phyloP scores from a whole-genome alignment of 1,139 yeast genomes.

The Geotrichum klebahnii region DNA sequence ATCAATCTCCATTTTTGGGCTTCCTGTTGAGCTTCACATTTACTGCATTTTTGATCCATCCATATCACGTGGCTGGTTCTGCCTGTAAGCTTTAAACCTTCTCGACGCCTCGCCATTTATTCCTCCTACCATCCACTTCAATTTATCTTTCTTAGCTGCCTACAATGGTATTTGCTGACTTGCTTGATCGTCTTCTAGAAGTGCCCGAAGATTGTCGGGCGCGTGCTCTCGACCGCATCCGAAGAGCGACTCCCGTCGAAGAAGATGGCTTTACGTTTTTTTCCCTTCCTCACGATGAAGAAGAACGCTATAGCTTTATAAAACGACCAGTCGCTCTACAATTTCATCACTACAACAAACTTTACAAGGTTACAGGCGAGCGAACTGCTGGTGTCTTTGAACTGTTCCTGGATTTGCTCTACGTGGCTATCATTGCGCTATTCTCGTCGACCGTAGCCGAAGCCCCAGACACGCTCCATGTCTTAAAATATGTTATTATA shows the following conservation, averaged over 20 bases:
- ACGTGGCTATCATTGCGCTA: constrained; percentile 62
- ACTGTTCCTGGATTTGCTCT: constrained; percentile 58
- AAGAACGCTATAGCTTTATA: constrained; percentile 29
- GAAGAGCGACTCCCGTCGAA: constrained; percentile 18
- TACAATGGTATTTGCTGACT: not conserved
- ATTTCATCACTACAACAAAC: constrained; percentile 55
- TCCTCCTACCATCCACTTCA: no score
- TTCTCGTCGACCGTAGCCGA: constrained; percentile 55
- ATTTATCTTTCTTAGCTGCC: not conserved
- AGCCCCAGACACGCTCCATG: constrained; percentile 47
- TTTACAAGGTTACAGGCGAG: constrained; percentile 56
- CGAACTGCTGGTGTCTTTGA: constrained; percentile 52
- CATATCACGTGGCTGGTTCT: no score
- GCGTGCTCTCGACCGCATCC: constrained; percentile 19
- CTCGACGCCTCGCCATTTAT: no score
- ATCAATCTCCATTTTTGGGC: no score
- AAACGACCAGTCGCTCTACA: constrained; percentile 58
- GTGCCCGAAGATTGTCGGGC: constrained; percentile 12
- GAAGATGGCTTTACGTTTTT: constrained; percentile 22
- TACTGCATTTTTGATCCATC: no score
- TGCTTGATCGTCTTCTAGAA: not conserved
- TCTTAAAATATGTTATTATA: constrained; percentile 49
- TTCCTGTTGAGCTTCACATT: no score
- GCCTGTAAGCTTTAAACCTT: no score
- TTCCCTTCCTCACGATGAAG: constrained; percentile 17